Base-by-base conservation (phyloP, 2,329 filamentous ascomycete species). In the Apiospora kogelbergensis region DNA sequence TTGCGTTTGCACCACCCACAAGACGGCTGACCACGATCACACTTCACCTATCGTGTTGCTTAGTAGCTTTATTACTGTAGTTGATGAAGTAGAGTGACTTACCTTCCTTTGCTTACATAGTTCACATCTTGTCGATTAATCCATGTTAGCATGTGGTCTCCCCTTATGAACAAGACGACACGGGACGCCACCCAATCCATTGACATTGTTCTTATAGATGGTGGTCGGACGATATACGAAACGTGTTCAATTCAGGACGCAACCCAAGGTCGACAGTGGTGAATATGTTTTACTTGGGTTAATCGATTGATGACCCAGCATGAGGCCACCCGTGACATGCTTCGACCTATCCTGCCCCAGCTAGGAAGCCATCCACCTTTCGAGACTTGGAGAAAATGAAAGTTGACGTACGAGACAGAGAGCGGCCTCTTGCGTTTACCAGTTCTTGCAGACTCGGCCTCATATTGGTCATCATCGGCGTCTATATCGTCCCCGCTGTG, bases 51-150 rank as follows among this genome's bases (percentile, higher is more conserved):
- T 9, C 4, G 13, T 37, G 2, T 41, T 17, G n/a, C 33, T 41
- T 44, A 48, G 44, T 24, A 44, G 10, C 22, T 17, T 22, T 17
- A 20, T 11, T 20, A 63, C n/a, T n/a, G 45, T 67, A 66, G 68
- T 37, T n/a, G 67, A 13, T 17, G 24, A 15, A 20, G 40, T 1
- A 15, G 17, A 4, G 1, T 3, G 37, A 15, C 67, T 44, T 24
- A 68, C 92, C 85, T 95, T 95, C 82, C 93, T 85, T 79, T 92
- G 90, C 80, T 95, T 94, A 83, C 92, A 94, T 66, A 92, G 85
- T 81, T 95, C 93, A 77, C 93, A 91, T 76, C 89, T 91, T 79
- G 76, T 75, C 63, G 78, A 72, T 13, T 69, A 42, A 67, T 71
- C 70, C 13, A 67, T 68, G 75, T 85, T 79, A 84, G 84, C 75